Percentiles rank a stretch among this genome's conserved stretches.
These are phyloP conservation scores for Pulveroboletus sp. DNA, from an alignment of 768 basidiomycete genomes.

Conservation along the genomic window DNA sequence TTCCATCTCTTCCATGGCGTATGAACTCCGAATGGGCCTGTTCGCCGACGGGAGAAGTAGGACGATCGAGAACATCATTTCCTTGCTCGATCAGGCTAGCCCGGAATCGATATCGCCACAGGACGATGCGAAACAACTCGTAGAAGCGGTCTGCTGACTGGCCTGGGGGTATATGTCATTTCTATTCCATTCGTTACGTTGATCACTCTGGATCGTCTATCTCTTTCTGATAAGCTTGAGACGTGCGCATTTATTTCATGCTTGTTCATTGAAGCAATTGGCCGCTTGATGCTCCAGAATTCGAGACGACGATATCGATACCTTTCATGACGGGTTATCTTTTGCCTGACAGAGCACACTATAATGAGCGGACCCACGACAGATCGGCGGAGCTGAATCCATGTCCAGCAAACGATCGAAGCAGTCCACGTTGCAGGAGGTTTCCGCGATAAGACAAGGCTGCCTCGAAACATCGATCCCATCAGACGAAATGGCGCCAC, in stretches of 20 bases:
- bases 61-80: conserved; percentile 25
- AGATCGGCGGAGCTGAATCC: not conserved
- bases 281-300: not conserved
- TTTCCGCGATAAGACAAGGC: not conserved
- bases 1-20: conserved; percentile 27
- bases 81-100: conserved; percentile 27
- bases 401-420: not conserved
- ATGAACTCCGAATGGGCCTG: conserved; percentile 23
- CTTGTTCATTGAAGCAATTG: conserved; percentile 1
- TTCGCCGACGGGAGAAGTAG: conserved; percentile 25
- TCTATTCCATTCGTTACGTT: not conserved
- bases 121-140: not conserved
- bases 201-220: not conserved
- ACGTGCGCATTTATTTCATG: conserved; percentile 3
- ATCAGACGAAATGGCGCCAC: not conserved
- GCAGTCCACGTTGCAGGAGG: not conserved
- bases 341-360: not conserved
- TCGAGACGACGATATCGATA: not conserved
- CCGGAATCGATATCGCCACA: conserved; percentile 6
- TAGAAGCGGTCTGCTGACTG: conserved; percentile 10
- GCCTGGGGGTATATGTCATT: not conserved
- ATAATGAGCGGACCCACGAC: not conserved
- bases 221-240: not conserved
- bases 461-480: not conserved
- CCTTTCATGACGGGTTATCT: not conserved